phyloP scores from a whole-genome alignment of 345 rosid genomes.

The Populus tremula region DNA sequence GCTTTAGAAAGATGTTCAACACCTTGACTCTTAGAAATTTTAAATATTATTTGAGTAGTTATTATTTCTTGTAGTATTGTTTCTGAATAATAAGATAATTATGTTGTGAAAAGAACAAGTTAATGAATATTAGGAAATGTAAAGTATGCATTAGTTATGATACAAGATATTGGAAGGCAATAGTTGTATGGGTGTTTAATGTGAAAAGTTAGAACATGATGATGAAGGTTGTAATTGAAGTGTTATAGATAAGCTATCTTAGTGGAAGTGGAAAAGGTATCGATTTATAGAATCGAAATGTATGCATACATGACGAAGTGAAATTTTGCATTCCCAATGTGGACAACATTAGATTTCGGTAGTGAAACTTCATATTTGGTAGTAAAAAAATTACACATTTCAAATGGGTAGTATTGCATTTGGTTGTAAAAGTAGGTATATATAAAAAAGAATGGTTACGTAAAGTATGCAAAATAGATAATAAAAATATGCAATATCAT shows the following conservation, averaged over 20 bases:
- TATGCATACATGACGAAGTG: background rate
- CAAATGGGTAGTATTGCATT: background rate
- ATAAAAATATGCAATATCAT: background rate
- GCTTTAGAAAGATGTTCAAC: too few species aligned
- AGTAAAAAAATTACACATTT: background rate
- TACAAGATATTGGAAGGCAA: background rate
- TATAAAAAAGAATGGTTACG: accelerated
- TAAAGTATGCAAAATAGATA: background rate
- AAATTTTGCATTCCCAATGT: background rate
- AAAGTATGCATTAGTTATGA: background rate
- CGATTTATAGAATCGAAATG: background rate
- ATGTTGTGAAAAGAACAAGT: background rate
- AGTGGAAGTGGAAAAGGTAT: background rate
- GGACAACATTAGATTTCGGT: background rate
- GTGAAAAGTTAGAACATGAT: background rate
- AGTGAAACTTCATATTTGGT: background rate
- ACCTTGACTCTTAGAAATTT: background rate
- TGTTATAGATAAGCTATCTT: background rate
- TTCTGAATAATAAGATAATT: too few species aligned
- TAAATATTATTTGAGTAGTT: too few species aligned
- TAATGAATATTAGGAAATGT: too few species aligned
- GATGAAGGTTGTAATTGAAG: background rate
- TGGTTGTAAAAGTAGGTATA: background rate
- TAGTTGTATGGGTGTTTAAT: too few species aligned
- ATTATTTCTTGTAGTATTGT: too few species aligned